Evolutionary conservation across 2,329 filamentous ascomycete species (phyloP), one percentile per base, ranked within the genome.

Genomic region (Pyrenophora tritici-repentis): DNA sequence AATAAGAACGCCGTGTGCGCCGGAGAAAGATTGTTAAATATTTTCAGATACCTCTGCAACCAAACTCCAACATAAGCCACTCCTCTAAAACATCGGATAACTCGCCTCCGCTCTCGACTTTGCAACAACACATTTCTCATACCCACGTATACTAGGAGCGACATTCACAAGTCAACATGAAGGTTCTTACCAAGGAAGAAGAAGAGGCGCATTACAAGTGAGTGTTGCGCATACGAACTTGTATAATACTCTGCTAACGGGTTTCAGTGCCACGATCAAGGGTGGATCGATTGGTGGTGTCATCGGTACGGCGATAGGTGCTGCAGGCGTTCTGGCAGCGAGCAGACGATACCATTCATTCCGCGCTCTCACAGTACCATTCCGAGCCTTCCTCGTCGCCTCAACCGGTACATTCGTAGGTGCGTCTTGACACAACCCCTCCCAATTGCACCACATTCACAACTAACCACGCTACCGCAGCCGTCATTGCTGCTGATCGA

Each of bases 161-260:
- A 32, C n/a, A 24, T 18, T 46, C 26, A 35, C 32, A 39, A 47
- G 18, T 17, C 59, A 65, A 50, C 1, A 99, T 97, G 94, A 97
- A 97, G 87, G 81, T 97, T 71, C 83, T 97, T 73, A 95, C 89
- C 66, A 91, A 93, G 74, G 91, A 97, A 84, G 90, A 97, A 79
- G 92, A 97, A 78, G 74, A 81, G 54, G 89, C 84, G 46, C 92
- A 97, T 83, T 96, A 95, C 83, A 78, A 81, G 83, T 86, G 76
- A 42, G 77, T 61, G 7, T 34, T 16, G 10, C 52, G 16, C 34
- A 14, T 20, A 17, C 22, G 13, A 7, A 36, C 10, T 8, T 12
- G 9, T 3, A 17, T 35, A 20, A 32, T 32, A 22, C 34, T 26
- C 13, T 56, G 24, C 59, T 70, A 46, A 67, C 38, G 16, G 26